A percentile compares a stretch with the other conserved stretches of the same genome.
Conservation (phyloP, 192 early-diverging fungal species). For the Entrophospora sp. region DNA sequence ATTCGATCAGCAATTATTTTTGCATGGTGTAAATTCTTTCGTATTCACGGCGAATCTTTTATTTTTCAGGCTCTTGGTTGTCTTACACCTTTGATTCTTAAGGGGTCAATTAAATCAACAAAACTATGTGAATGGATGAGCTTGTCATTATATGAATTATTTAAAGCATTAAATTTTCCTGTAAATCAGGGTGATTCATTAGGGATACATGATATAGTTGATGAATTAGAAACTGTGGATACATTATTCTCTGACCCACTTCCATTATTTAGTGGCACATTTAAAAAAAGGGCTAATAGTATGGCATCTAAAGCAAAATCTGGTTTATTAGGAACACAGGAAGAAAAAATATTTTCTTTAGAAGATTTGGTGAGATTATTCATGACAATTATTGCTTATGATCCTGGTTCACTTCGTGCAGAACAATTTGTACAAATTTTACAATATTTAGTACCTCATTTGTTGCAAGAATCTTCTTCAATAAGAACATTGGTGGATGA, state of each 20-base stretch:
- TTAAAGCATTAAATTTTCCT: constrained; percentile 37
- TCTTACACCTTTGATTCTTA: constrained; percentile 40
- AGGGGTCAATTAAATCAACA: constrained; percentile 26
- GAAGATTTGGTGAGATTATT: constrained; percentile 48
- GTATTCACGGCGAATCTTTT: constrained; percentile 49
- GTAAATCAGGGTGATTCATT: constrained; percentile 20
- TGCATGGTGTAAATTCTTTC: constrained; percentile 41
- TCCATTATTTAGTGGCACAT: constrained; percentile 11
- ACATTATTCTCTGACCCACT: background rate
- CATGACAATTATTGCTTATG: constrained; percentile 48
- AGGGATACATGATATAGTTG: constrained; percentile 15
- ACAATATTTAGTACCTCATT: constrained; percentile 27
- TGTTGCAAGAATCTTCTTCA: constrained; percentile 20
- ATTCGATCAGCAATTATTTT: constrained; percentile 38
- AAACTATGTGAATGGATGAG: constrained; percentile 33
- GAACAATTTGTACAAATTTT: constrained; percentile 49
- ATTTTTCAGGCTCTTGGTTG: constrained; percentile 46
- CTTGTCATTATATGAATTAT: constrained; percentile 32
- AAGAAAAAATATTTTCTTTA: constrained; percentile 33
- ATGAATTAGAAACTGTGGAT: background rate
- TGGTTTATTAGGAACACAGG: constrained; percentile 11
- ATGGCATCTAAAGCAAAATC: background rate
- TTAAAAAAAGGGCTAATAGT: constrained; percentile 18
- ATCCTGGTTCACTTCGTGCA: constrained; percentile 42
- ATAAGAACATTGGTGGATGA: constrained; percentile 28